phyloP scores from a whole-genome alignment of 23 red algal species.

The Gracilaria domingensis region DNA sequence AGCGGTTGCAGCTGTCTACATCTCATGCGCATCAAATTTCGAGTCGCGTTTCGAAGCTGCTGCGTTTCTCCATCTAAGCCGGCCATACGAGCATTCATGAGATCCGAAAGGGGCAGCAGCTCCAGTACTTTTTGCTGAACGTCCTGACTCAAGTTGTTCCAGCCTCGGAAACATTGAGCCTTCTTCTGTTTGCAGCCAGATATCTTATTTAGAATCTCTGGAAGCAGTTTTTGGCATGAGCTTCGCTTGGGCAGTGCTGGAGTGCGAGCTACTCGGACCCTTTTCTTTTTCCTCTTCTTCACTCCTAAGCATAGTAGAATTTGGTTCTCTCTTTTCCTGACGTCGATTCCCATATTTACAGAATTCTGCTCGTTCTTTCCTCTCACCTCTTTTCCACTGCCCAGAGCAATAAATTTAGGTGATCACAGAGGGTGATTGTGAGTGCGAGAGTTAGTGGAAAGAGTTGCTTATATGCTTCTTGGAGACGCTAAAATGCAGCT shows the following conservation, averaged over 20 bases:
- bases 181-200: background rate
- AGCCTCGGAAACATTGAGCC: background rate
- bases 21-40: constrained; percentile 4
- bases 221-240: background rate
- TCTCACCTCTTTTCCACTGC: no score
- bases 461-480: no score
- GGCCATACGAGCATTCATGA: constrained; percentile 16
- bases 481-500: no score
- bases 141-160: background rate
- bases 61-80: constrained; percentile 17
- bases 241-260: background rate
- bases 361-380: no score
- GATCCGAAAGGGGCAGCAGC: constrained; percentile 3
- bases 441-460: no score
- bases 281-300: background rate
- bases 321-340: background rate
- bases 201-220: background rate
- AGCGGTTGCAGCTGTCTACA: background rate
- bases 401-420: no score
- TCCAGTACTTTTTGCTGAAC: constrained; percentile 27
- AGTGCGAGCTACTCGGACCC: background rate
- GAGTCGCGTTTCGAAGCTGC: background rate
- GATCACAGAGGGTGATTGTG: no score
- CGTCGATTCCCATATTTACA: background rate
- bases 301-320: background rate